Conservation (phyloP, 2,329 filamentous ascomycete species). For the Arthrobotrys musiformis region DNA sequence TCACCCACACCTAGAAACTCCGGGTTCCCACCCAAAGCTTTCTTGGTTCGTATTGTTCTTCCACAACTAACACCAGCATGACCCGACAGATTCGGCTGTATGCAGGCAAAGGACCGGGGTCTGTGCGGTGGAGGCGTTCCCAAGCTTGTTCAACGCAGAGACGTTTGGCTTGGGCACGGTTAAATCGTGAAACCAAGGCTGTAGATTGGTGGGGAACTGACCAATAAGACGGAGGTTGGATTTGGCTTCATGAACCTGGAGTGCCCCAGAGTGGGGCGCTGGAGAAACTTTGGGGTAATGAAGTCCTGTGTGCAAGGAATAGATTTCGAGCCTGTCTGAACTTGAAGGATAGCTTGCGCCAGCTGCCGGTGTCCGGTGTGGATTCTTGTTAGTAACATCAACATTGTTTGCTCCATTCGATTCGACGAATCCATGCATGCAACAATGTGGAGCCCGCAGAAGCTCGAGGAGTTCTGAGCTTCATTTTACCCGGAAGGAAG, state of each 20-base stretch:
- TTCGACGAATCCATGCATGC: too few relatives aligned
- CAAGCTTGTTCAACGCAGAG: constrained; percentile 28
- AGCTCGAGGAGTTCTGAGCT: neutral
- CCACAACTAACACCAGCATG: constrained; percentile 36
- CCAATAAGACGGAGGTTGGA: constrained; percentile 26
- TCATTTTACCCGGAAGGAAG: constrained; percentile 17
- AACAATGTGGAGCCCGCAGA: neutral
- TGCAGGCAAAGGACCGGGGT: constrained; percentile 35
- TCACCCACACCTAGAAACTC: constrained; percentile 3
- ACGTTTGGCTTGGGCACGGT: constrained; percentile 30
- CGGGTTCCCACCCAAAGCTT: neutral
- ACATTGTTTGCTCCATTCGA: constrained; percentile 4
- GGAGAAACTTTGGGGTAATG: constrained; percentile 22
- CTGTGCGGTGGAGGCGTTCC: constrained; percentile 24
- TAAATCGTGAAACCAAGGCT: constrained; percentile 55
- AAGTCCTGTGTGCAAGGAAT: neutral
- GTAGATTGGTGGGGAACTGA: constrained; percentile 19
- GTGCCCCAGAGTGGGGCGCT: constrained; percentile 36
- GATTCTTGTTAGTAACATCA: neutral
- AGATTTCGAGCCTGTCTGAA: neutral
- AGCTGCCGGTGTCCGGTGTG: constrained; percentile 7
- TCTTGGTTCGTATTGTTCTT: constrained; percentile 16
- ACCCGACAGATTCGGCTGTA: constrained; percentile 50
- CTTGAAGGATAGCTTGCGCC: constrained; percentile 1
- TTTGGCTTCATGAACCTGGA: constrained; percentile 21